A percentile compares a stretch with the other conserved stretches of the same genome.
Evolutionary conservation across 2,329 filamentous ascomycete genomes (phyloP).

Genomic region (Mycocentrospora acerina): DNA sequence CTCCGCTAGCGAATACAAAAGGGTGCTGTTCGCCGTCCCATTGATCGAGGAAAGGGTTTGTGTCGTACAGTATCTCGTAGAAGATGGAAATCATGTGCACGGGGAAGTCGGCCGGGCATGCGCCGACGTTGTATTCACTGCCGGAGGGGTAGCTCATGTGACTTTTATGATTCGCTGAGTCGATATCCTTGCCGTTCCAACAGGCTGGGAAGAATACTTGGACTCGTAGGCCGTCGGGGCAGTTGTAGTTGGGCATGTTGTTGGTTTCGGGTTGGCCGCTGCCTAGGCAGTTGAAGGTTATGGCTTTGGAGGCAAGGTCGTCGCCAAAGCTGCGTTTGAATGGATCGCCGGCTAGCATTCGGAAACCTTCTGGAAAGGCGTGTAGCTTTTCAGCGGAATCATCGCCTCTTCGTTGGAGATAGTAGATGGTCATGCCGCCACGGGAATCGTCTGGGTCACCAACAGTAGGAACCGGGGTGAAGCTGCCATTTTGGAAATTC

Average conservation of each 20-base stretch:
- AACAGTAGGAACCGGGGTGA: constrained; percentile 63
- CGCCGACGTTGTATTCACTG: constrained; percentile 50
- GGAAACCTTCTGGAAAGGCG: constrained; percentile 70
- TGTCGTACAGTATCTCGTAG: constrained; percentile 59
- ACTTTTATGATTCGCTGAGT: constrained; percentile 61
- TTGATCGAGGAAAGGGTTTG: constrained; percentile 52
- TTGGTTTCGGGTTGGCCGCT: constrained; percentile 45
- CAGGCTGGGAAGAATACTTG: constrained; percentile 74
- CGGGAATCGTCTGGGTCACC: constrained; percentile 48
- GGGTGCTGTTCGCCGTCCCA: constrained; percentile 46
- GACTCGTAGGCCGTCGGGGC: constrained; percentile 60
- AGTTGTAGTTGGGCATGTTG: constrained; percentile 70
- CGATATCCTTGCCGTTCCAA: constrained; percentile 65
- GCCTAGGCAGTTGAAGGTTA: constrained; percentile 59
- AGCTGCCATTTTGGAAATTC: constrained; percentile 42
- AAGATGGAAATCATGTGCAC: constrained; percentile 60
- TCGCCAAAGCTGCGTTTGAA: constrained; percentile 57
- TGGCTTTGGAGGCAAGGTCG: constrained; percentile 48
- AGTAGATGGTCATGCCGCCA: constrained; percentile 75
- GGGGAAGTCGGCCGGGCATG: constrained; percentile 56
- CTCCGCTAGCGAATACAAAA: constrained; percentile 66
- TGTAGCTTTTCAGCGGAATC: constrained; percentile 62
- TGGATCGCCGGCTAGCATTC: constrained; percentile 70
- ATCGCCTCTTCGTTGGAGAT: constrained; percentile 57
- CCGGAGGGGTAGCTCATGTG: constrained; percentile 62